phyloP scores from a whole-genome alignment of 2,329 filamentous ascomycete species.

The Penicillium sumatraense region DNA sequence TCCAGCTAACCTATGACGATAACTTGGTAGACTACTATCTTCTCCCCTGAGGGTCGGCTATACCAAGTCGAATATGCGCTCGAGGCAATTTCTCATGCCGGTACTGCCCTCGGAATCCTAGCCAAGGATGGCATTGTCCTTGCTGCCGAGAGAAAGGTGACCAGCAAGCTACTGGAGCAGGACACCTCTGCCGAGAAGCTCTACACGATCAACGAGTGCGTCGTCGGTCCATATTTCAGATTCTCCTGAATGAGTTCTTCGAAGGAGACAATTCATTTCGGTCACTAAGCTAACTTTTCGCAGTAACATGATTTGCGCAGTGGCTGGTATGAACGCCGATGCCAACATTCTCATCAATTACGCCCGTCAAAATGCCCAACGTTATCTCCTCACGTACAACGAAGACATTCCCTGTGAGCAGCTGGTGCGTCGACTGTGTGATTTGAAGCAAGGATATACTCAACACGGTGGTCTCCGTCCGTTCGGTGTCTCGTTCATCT shows the following conservation, averaged over 20 bases:
- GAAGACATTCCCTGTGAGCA: conserved; percentile 99
- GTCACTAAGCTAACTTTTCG: conserved; percentile 19
- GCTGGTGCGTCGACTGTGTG: conserved; percentile 92
- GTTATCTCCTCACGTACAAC: conserved; percentile 98
- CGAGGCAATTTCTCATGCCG: conserved; percentile 97
- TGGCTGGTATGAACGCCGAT: conserved; percentile 98
- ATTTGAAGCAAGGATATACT: conserved; percentile 98
- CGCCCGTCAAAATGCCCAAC: conserved; percentile 93
- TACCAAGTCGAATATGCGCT: conserved; percentile 99
- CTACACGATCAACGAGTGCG: conserved; percentile 97
- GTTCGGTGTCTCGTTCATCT: conserved; percentile 99
- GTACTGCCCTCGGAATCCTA: conserved; percentile 93
- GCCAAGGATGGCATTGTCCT: conserved; percentile 98
- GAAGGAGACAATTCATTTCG: background rate
- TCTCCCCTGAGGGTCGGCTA: conserved; percentile 96
- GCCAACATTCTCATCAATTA: conserved; percentile 99
- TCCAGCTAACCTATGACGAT: conserved; percentile 43
- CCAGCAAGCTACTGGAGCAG: conserved; percentile 98
- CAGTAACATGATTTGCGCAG: conserved; percentile 99
- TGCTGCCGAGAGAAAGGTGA: conserved; percentile 97
- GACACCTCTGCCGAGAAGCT: conserved; percentile 99
- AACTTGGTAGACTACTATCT: conserved; percentile 87
- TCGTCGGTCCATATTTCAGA: too few relatives aligned
- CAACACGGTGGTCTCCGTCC: conserved; percentile 97
- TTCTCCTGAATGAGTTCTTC: too few relatives aligned